Conservation (phyloP, 805 yeast genomes). For the Martiniozyma abietophila region DNA sequence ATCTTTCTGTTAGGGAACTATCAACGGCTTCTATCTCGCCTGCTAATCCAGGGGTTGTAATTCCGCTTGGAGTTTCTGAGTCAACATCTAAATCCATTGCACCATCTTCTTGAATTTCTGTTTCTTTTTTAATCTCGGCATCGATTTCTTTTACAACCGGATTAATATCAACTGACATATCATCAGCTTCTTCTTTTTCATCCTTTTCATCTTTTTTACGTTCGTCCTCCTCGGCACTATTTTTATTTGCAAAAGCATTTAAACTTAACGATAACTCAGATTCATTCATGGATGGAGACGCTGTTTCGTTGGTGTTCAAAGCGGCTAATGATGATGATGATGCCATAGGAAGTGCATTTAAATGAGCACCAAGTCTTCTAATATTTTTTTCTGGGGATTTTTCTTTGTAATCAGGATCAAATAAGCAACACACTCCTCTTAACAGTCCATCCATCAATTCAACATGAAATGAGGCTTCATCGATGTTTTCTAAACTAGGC, state of each 20-base stretch:
- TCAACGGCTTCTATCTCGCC: slow-evolving; percentile 38
- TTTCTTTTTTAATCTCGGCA: slow-evolving; percentile 10
- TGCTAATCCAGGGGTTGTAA: slow-evolving; percentile 21
- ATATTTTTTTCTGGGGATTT: slow-evolving; percentile 7
- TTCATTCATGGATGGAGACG: slow-evolving; percentile 2
- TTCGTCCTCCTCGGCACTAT: background rate
- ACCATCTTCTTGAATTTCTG: slow-evolving; percentile 10
- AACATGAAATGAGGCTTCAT: slow-evolving; percentile 17
- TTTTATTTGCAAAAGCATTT: slow-evolving; percentile 4
- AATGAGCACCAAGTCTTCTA: slow-evolving; percentile 1
- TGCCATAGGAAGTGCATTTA: slow-evolving; percentile 11
- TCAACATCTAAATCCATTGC: slow-evolving; percentile 20
- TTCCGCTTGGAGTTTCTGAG: slow-evolving; percentile 25
- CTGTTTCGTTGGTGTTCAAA: slow-evolving; percentile 4
- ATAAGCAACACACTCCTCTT: slow-evolving; percentile 62
- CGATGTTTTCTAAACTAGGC: slow-evolving; percentile 18
- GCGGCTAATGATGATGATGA: slow-evolving; percentile 17
- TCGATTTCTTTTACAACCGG: slow-evolving; percentile 15
- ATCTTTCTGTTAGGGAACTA: slow-evolving; percentile 26
- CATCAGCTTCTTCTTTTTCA: slow-evolving; percentile 7
- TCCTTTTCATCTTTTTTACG: slow-evolving; percentile 1
- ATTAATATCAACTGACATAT: slow-evolving; percentile 9
- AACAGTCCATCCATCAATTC: slow-evolving; percentile 26
- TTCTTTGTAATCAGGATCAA: slow-evolving; percentile 53
- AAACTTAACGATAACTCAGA: background rate